phyloP scores from a whole-genome alignment of 2,329 filamentous ascomycete genomes.

The Colletotrichum caudatum region DNA sequence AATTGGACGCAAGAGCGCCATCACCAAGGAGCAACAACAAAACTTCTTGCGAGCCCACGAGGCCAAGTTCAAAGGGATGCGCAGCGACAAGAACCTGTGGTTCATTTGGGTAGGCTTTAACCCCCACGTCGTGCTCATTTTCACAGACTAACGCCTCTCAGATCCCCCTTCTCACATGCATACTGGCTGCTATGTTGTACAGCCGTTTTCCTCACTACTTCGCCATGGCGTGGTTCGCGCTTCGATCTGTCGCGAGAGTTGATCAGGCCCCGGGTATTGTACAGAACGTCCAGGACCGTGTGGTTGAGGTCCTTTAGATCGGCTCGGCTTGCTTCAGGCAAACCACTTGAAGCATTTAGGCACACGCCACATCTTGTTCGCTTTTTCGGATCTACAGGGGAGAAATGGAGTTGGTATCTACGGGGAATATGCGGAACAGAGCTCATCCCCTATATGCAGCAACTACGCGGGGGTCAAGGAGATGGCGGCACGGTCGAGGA shows the following conservation, averaged over 20 bases:
- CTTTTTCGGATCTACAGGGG: slow-evolving; percentile 29
- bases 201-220: slow-evolving; percentile 64
- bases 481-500: slow-evolving; percentile 18
- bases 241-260: slow-evolving; percentile 36
- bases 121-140: too few relatives aligned
- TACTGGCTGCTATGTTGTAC: slow-evolving; percentile 63
- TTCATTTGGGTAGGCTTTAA: slow-evolving; percentile 72
- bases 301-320: slow-evolving; percentile 46
- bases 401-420: slow-evolving; percentile 38
- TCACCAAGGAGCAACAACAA: slow-evolving; percentile 74
- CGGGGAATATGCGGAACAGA: slow-evolving; percentile 23
- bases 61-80: slow-evolving; percentile 71
- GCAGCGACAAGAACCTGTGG: slow-evolving; percentile 74
- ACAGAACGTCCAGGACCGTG: slow-evolving; percentile 41
- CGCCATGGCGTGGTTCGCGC: slow-evolving; percentile 37
- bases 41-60: slow-evolving; percentile 71
- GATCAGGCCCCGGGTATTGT: slow-evolving; percentile 37
- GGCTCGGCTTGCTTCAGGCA: slow-evolving; percentile 2
- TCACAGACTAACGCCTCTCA: slow-evolving; percentile 47
- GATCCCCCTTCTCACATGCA: slow-evolving; percentile 63
- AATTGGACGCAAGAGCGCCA: slow-evolving; percentile 72
- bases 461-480: background rate
- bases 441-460: slow-evolving; percentile 14
- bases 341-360: slow-evolving; percentile 2
- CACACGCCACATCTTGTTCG: slow-evolving; percentile 19